A percentile compares a stretch with the other conserved stretches of the same genome.
These are phyloP conservation scores for Moesziomyces globuligerus DNA, from an alignment of 1,284 basidiomycete genomes.

Conservation along the genomic window DNA sequence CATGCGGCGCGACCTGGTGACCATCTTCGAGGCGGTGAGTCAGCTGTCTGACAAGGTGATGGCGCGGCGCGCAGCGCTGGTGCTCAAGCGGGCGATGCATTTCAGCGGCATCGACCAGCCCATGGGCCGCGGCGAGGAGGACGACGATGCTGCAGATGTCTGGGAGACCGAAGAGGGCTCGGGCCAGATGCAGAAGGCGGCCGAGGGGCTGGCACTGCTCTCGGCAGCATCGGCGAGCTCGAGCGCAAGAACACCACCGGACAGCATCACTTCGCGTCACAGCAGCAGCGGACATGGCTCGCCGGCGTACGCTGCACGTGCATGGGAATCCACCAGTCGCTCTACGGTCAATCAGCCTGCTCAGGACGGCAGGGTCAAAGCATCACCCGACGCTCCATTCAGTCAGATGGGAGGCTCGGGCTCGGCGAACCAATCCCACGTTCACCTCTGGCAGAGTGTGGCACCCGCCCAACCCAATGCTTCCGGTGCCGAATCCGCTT, in stretches of 20 bases:
- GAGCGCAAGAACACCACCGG: conserved; percentile 10
- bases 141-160: conserved; percentile 14
- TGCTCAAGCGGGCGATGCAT: conserved; percentile 22
- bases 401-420: no score
- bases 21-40: conserved; percentile 26
- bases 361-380: not conserved
- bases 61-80: conserved; percentile 10
- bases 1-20: conserved; percentile 20
- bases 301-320: conserved; percentile 1
- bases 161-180: conserved; percentile 11
- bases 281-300: conserved; percentile 1
- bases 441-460: not conserved
- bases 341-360: not conserved
- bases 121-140: not conserved
- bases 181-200: conserved; percentile 29
- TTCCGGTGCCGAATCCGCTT: not conserved
- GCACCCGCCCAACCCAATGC: not conserved
- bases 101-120: conserved; percentile 14
- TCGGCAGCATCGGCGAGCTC: conserved; percentile 17
- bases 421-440: no score
- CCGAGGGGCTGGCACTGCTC: conserved; percentile 33
- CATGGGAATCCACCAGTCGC: conserved; percentile 1
- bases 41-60: conserved; percentile 22
- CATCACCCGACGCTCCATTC: no score
- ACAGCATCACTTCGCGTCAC: conserved; percentile 1